Base-by-base conservation (phyloP, 1,139 yeast species). In the Nakaseomyces kungkrabaensis region DNA sequence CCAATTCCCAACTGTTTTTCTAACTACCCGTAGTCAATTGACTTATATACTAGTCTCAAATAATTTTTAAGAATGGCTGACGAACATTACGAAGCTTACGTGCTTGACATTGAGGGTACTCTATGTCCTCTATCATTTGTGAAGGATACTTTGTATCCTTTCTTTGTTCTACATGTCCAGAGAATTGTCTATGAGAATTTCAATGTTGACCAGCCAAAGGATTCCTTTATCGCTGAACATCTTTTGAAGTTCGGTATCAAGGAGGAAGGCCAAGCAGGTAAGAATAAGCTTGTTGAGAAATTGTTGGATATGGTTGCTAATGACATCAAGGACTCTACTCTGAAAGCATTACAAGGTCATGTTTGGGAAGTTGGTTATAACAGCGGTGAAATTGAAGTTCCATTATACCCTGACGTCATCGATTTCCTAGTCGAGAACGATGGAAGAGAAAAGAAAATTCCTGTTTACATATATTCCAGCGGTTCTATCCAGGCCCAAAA, bases 101-200 rank as follows among this genome's bases (percentile, higher is more conserved):
- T 56, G 10, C 70, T 87, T 9, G 97, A 88, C 59, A 87, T 88
- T 29, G 97, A 90, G 63, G 97, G 97, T 22, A 89, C 97, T 0
- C 79, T 90, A 25, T 89, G 97, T 63, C 90, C 96, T 3, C 88
- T 89, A 34, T 75, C 89, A 0, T 89, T 88, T 61, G 97, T 89
- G 40, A 85, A 85, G 60, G 90, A 85, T 37, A 72, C 70, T 3
- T 70, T 89, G 43, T 84, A 79, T 59, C 78, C 80, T 2, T 70
- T 66, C 51, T 76, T 76, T 54, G 56, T 73, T 7, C 44, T 55
- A 4, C 59, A 71, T 46, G 54, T 73, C 6, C 53, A 55, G 22
- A 47, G 49, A n/a, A 29, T 59, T 31, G 50, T 51, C 29, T 32
- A 38, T 22, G 37, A 38, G 37, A 45, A 45, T 13, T 41, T 41